These are phyloP conservation scores for Prosopis cineraria DNA, from an alignment of 306 rosid species.

Conservation along the genomic window DNA sequence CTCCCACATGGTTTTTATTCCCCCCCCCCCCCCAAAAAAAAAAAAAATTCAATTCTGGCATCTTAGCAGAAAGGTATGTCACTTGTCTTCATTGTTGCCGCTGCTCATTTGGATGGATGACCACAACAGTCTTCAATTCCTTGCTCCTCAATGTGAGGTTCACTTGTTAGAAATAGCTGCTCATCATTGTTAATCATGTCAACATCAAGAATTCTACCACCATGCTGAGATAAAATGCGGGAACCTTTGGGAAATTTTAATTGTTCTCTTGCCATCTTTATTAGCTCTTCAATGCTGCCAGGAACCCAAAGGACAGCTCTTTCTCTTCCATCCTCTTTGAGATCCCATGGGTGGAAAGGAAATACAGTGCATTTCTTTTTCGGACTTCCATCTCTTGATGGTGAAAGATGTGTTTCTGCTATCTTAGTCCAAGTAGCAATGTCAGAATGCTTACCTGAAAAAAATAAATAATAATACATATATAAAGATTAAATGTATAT, in stretches of 20 bases:
- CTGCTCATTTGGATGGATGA: background rate
- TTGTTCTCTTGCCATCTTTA: slow-evolving; percentile 13
- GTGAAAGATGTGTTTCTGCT: background rate
- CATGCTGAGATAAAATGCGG: slow-evolving; percentile 31
- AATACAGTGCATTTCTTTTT: slow-evolving; percentile 34
- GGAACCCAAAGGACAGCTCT: slow-evolving; percentile 34
- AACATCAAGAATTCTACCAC: slow-evolving; percentile 31
- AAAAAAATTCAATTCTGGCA: too few relatives aligned
- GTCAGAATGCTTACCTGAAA: background rate
- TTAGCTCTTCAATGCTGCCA: slow-evolving; percentile 27
- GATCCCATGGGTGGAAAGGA: slow-evolving; percentile 38
- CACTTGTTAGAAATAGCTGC: slow-evolving; percentile 20
- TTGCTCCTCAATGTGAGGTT: background rate
- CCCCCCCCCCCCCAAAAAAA: too few relatives aligned
- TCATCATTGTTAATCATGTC: slow-evolving; percentile 29
- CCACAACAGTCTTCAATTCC: background rate
- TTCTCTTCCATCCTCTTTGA: slow-evolving; percentile 9
- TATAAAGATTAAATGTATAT: background rate
- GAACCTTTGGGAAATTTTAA: background rate
- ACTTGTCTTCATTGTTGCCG: background rate
- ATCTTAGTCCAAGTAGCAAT: background rate
- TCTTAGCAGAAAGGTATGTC: background rate
- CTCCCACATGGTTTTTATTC: background rate
- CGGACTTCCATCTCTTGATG: background rate
- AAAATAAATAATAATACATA: background rate